phyloP scores from a whole-genome alignment of 2,329 filamentous ascomycete species.

The Helotiales sp. region DNA sequence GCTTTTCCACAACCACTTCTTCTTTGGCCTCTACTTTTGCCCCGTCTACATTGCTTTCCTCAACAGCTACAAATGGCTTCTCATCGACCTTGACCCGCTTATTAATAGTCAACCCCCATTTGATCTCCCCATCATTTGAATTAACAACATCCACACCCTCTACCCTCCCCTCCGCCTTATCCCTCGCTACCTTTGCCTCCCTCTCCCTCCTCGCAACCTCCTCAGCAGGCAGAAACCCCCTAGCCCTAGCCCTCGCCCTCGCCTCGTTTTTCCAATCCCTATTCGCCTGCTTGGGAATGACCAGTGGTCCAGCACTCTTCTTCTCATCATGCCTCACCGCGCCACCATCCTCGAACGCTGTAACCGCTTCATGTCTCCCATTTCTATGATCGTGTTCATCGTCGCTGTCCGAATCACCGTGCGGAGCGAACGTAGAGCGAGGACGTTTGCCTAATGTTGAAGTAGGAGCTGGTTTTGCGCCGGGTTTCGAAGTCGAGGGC shows the following conservation, averaged over 20 bases:
- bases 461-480: slow-evolving; percentile 26
- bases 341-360: slow-evolving; percentile 52
- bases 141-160: slow-evolving; percentile 52
- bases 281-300: slow-evolving; percentile 61
- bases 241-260: slow-evolving; percentile 37
- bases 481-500: slow-evolving; percentile 31
- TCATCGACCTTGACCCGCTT: slow-evolving; percentile 37
- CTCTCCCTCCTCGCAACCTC: slow-evolving; percentile 42
- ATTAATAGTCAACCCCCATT: slow-evolving; percentile 52
- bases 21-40: neutral
- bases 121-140: slow-evolving; percentile 25
- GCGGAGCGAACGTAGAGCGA: slow-evolving; percentile 42
- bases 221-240: slow-evolving; percentile 51
- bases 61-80: slow-evolving; percentile 20
- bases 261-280: slow-evolving; percentile 62
- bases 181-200: slow-evolving; percentile 25
- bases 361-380: slow-evolving; percentile 47
- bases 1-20: slow-evolving; percentile 24
- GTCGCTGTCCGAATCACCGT: slow-evolving; percentile 58
- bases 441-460: slow-evolving; percentile 42
- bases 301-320: slow-evolving; percentile 39
- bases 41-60: no score
- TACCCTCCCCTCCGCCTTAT: slow-evolving; percentile 31
- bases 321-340: slow-evolving; percentile 38
- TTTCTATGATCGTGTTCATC: slow-evolving; percentile 38